Conservation (phyloP, 208 protist species). For the Trypanosoma mega region DNA sequence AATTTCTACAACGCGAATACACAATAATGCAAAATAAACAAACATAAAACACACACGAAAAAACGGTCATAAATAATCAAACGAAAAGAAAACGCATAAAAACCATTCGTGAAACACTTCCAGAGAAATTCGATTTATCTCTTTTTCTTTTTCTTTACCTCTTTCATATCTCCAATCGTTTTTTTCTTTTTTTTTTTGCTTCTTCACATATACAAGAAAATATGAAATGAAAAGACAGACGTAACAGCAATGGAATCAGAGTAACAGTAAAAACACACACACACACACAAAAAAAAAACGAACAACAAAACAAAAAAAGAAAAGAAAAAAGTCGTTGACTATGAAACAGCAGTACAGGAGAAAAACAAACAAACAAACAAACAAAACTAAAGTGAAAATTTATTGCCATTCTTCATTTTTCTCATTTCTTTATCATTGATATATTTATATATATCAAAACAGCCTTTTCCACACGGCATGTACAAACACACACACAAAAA, state of each 20-base stretch:
- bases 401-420: not conserved
- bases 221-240: not conserved
- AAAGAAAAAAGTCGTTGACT: not conserved
- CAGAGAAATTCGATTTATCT: no score
- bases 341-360: not conserved
- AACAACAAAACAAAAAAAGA: slow-evolving; percentile 5
- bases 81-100: no score
- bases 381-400: not conserved
- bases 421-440: no score
- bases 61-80: no score
- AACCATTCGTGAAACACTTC: no score
- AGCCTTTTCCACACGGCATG: slow-evolving; percentile 16
- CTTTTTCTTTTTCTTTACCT: no score
- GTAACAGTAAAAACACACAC: not conserved
- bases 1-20: no score
- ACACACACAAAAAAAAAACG: slow-evolving; percentile 2
- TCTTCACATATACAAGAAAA: not conserved
- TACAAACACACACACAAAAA: slow-evolving; percentile 1
- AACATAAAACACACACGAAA: no score
- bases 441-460: no score
- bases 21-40: no score
- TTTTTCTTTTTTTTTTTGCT: not conserved
- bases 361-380: slow-evolving; percentile 19
- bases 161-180: no score
- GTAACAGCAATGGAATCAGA: not conserved